phyloP scores from a whole-genome alignment of 352 stramenopile genomes.

The Thalassiosira mediterranea region DNA sequence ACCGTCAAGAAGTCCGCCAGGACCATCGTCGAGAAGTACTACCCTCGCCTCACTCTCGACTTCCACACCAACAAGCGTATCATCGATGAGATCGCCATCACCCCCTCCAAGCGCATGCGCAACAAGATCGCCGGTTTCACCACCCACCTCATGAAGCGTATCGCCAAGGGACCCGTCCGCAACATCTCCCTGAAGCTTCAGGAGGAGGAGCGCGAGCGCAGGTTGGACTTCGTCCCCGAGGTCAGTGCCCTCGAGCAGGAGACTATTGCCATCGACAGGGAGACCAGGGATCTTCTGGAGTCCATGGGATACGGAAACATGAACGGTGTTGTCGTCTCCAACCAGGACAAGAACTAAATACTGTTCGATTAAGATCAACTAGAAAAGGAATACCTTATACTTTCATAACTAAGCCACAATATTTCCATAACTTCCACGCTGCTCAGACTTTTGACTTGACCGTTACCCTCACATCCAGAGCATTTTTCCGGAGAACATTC shows the following conservation, averaged over 20 bases:
- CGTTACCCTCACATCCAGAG: too few relatives aligned
- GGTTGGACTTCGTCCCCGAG: conserved; percentile 99
- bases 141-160: conserved; percentile 99
- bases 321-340: conserved; percentile 75
- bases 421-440: too few relatives aligned
- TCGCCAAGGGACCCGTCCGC: conserved; percentile 98
- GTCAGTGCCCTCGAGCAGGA: conserved; percentile 90
- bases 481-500: too few relatives aligned
- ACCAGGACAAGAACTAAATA: conserved; percentile 48
- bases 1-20: conserved; percentile 99
- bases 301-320: conserved; percentile 86
- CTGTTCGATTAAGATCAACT: conserved; percentile 3
- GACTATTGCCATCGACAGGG: conserved; percentile 95
- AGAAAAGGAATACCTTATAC: too few relatives aligned
- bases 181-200: conserved; percentile 99
- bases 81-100: conserved; percentile 93
- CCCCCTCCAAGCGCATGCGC: conserved; percentile 99
- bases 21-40: conserved; percentile 99
- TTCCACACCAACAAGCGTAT: conserved; percentile 99
- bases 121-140: conserved; percentile 99
- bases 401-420: too few relatives aligned
- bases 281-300: conserved; percentile 98
- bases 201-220: conserved; percentile 99
- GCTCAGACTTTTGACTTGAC: too few relatives aligned
- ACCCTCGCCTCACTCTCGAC: conserved; percentile 98